Evolutionary conservation across 2,329 filamentous ascomycete genomes (phyloP).

Genomic region (Rhinocladiella similis): DNA sequence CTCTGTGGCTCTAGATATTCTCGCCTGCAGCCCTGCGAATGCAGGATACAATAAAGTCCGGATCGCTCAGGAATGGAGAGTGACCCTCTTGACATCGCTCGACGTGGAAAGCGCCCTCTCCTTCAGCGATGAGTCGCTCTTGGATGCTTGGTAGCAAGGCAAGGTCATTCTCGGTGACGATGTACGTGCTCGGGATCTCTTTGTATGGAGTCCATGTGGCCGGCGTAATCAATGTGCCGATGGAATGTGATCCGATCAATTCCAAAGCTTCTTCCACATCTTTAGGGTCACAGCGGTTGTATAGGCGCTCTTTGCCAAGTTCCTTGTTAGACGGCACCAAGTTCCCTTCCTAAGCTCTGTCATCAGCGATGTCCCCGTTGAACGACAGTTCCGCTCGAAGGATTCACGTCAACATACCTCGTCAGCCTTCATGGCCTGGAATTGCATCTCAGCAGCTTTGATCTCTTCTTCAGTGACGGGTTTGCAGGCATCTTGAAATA

Average conservation of each 20-base stretch:
- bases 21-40: constrained; percentile 32
- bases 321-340: constrained; percentile 23
- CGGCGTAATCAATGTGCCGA: constrained; percentile 30
- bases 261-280: constrained; percentile 29
- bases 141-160: constrained; percentile 29
- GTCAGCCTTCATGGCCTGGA: constrained; percentile 20
- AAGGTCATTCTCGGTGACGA: constrained; percentile 33
- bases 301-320: constrained; percentile 27
- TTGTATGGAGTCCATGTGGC: constrained; percentile 33
- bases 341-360: constrained; percentile 28
- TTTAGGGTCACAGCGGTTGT: constrained; percentile 29
- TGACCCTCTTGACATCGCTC: constrained; percentile 34
- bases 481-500: constrained; percentile 28
- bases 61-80: constrained; percentile 34
- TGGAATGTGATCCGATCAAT: constrained; percentile 30
- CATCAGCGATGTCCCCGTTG: constrained; percentile 4
- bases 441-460: constrained; percentile 21
- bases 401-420: constrained; percentile 18
- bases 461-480: constrained; percentile 31
- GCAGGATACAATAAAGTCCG: constrained; percentile 30
- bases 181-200: constrained; percentile 35
- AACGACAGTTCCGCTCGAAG: too few relatives aligned
- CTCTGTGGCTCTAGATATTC: background rate
- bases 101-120: constrained; percentile 30
- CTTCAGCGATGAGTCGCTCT: constrained; percentile 33